Evolutionary conservation across 441 rosid genomes (phyloP).

Genomic region (Adansonia madagascariensis): DNA sequence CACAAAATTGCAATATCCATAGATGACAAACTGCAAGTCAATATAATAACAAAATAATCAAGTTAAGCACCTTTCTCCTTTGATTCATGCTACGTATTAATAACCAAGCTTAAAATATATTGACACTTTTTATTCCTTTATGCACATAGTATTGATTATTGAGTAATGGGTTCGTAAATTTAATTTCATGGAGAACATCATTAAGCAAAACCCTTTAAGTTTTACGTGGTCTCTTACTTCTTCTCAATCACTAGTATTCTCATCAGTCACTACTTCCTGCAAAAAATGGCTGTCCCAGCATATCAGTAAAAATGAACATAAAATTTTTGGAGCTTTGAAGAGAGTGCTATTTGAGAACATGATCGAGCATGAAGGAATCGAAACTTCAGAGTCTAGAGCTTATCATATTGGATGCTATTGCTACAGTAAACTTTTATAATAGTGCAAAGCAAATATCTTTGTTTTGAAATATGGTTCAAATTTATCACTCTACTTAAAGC

Average conservation of each 20-base stretch:
- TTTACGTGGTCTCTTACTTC: not conserved
- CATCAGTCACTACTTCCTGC: not conserved
- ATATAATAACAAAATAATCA: too few relatives aligned
- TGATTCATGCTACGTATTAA: too few relatives aligned
- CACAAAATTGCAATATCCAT: too few relatives aligned
- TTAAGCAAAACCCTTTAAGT: not conserved
- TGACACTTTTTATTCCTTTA: not conserved
- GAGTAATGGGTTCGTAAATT: not conserved
- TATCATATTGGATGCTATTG: not conserved
- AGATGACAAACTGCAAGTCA: too few relatives aligned
- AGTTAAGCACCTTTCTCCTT: too few relatives aligned
- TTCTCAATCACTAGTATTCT: not conserved
- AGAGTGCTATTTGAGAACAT: not conserved
- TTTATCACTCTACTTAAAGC: too few relatives aligned
- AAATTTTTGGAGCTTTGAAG: not conserved
- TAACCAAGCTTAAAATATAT: too few relatives aligned
- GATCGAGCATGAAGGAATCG: not conserved
- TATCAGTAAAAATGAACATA: not conserved
- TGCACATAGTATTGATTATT: not conserved
- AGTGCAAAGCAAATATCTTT: too few relatives aligned
- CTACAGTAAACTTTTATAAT: too few relatives aligned
- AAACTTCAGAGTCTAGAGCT: not conserved
- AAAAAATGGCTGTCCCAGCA: too few relatives aligned
- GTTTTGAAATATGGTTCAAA: too few relatives aligned
- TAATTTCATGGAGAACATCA: not conserved